Percentiles rank a stretch among this genome's conserved stretches.
Conservation (phyloP, 805 yeast species). For the Myxozyma udenii region DNA sequence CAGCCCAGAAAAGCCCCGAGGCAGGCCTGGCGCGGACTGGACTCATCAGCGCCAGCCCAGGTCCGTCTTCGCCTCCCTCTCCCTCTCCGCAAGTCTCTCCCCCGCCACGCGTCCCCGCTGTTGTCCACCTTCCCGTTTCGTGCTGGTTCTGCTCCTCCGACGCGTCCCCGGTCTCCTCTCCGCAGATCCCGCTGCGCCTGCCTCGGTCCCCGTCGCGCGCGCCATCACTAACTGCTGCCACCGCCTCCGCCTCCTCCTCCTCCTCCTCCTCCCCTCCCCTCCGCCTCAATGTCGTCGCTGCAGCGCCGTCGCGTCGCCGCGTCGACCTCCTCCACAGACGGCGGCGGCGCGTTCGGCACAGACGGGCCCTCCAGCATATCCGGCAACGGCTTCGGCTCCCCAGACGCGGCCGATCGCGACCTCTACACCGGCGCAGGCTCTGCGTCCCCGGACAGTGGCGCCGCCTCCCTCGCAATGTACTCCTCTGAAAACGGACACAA, state of each 20-base stretch:
- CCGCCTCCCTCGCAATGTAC: slow-evolving; percentile 2
- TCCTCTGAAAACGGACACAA: slow-evolving; percentile 48
- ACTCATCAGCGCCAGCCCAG: too few relatives aligned
- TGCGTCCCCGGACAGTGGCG: background rate
- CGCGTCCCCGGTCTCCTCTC: too few relatives aligned
- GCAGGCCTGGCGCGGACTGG: too few relatives aligned
- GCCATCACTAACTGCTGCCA: too few relatives aligned
- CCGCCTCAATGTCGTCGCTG: slow-evolving; percentile 25
- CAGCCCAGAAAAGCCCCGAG: too few relatives aligned
- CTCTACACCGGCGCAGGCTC: slow-evolving; percentile 3
- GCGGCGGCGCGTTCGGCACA: slow-evolving; percentile 1
- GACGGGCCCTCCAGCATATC: background rate
- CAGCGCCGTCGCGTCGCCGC: slow-evolving; percentile 30
- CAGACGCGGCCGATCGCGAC: background rate
- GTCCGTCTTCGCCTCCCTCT: too few relatives aligned
- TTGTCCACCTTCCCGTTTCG: too few relatives aligned
- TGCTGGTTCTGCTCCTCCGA: too few relatives aligned
- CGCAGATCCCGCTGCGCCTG: too few relatives aligned
- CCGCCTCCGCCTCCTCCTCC: background rate
- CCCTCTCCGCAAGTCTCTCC: too few relatives aligned
- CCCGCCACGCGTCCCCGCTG: too few relatives aligned
- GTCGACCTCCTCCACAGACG: slow-evolving; percentile 4
- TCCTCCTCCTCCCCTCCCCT: background rate
- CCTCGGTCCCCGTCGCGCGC: too few relatives aligned
- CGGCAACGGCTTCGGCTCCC: slow-evolving; percentile 1